Evolutionary conservation across 148 eudicot species (phyloP).

Genomic region (Dianthus caryophyllus): DNA sequence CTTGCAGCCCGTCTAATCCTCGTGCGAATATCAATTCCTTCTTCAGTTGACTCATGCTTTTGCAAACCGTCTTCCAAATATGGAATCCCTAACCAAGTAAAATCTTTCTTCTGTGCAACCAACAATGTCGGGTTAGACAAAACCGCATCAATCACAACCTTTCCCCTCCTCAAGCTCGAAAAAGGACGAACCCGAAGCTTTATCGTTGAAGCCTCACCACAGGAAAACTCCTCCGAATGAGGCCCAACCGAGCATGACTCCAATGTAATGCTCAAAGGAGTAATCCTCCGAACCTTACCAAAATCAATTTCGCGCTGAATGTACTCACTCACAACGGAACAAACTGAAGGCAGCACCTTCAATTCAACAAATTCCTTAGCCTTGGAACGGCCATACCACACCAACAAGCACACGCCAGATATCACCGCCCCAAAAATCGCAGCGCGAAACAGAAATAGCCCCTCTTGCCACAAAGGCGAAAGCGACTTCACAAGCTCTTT

Average conservation of each 20-base stretch:
- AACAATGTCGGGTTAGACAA: slow-evolving; percentile 71
- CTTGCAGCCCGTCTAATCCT: slow-evolving; percentile 83
- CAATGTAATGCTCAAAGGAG: slow-evolving; percentile 90
- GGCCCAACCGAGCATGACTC: slow-evolving; percentile 94
- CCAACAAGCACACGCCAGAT: slow-evolving; percentile 76
- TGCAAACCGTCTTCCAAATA: slow-evolving; percentile 48
- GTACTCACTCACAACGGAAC: slow-evolving; percentile 63
- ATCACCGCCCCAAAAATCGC: slow-evolving; percentile 74
- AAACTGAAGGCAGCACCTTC: slow-evolving; percentile 81
- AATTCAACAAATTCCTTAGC: slow-evolving; percentile 69
- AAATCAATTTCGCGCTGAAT: slow-evolving; percentile 81
- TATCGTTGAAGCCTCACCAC: slow-evolving; percentile 81
- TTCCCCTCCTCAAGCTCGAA: slow-evolving; percentile 78
- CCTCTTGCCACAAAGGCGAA: slow-evolving; percentile 81
- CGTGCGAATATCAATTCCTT: slow-evolving; percentile 86
- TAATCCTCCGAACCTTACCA: slow-evolving; percentile 76
- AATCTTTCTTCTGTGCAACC: slow-evolving; percentile 85
- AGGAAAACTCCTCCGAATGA: slow-evolving; percentile 82
- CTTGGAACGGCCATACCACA: slow-evolving; percentile 85
- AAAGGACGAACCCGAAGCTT: slow-evolving; percentile 79
- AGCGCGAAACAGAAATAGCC: slow-evolving; percentile 71
- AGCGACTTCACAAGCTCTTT: slow-evolving; percentile 51
- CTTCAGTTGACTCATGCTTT: slow-evolving; percentile 84
- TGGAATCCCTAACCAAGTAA: slow-evolving; percentile 93
- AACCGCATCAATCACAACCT: slow-evolving; percentile 89